A percentile compares a stretch with the other conserved stretches of the same genome.
Conservation (phyloP, 2,329 filamentous ascomycete genomes). For the Diplodia intermedia region DNA sequence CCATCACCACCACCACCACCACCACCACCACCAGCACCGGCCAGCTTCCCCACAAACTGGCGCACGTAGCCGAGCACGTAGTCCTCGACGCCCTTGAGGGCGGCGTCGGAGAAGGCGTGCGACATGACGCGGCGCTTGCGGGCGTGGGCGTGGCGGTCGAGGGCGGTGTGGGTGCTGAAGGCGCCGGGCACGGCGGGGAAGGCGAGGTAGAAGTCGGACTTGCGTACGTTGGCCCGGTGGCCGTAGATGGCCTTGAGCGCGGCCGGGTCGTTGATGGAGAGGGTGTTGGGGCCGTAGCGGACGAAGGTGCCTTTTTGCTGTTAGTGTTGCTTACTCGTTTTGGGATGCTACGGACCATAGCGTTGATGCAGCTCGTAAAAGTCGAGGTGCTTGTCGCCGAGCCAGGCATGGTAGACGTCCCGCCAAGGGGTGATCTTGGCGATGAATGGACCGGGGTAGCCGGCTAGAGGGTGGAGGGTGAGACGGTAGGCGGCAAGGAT, state of each 20-base stretch:
- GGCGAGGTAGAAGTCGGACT: slow-evolving; percentile 41
- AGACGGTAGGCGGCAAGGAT: slow-evolving; percentile 45
- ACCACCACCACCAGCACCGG: slow-evolving; percentile 14
- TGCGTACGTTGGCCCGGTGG: slow-evolving; percentile 23
- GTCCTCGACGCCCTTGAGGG: slow-evolving; percentile 55
- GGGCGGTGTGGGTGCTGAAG: slow-evolving; percentile 54
- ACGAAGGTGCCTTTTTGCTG: slow-evolving; percentile 56
- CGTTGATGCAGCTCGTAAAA: slow-evolving; percentile 73
- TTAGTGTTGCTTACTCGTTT: not conserved
- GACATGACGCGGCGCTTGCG: slow-evolving; percentile 55
- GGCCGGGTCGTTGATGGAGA: slow-evolving; percentile 76
- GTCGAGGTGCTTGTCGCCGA: slow-evolving; percentile 75
- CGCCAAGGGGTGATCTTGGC: slow-evolving; percentile 47
- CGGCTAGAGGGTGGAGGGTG: slow-evolving; percentile 52
- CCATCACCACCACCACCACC: not conserved
- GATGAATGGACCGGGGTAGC: slow-evolving; percentile 53
- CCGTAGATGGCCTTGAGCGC: slow-evolving; percentile 47
- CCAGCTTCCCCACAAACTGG: slow-evolving; percentile 48
- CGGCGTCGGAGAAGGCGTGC: slow-evolving; percentile 56
- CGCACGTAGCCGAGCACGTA: slow-evolving; percentile 54
- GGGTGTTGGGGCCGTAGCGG: slow-evolving; percentile 76
- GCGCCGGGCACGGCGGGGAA: slow-evolving; percentile 53
- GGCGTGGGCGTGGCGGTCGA: slow-evolving; percentile 55
- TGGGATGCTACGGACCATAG: slow-evolving; percentile 60
- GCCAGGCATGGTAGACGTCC: slow-evolving; percentile 70